Conservation (phyloP, 2,329 filamentous ascomycete genomes). For the Hymenotorrendiella dingleyae region DNA sequence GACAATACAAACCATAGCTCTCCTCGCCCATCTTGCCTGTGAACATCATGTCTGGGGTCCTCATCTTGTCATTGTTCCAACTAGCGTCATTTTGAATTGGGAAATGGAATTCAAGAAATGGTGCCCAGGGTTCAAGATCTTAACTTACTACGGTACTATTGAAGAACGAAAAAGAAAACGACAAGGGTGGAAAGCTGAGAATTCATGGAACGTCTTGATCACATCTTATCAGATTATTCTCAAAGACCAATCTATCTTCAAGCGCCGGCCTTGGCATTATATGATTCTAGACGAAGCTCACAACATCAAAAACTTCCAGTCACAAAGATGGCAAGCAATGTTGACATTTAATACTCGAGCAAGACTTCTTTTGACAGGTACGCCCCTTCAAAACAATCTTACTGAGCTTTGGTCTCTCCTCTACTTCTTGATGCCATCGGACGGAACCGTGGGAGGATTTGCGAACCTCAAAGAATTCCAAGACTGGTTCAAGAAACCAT, state of each 20-base stretch:
- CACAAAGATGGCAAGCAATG: conserved; percentile 91
- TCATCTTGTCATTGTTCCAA: conserved; percentile 92
- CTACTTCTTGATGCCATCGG: conserved; percentile 93
- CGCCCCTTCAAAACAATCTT: conserved; percentile 92
- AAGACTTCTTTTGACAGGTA: conserved; percentile 83
- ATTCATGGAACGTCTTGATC: conserved; percentile 94
- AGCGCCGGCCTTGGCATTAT: conserved; percentile 90
- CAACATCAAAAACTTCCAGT: conserved; percentile 99
- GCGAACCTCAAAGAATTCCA: conserved; percentile 94
- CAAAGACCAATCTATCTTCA: conserved; percentile 90
- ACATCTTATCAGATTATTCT: conserved; percentile 96
- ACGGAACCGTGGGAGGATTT: conserved; percentile 71
- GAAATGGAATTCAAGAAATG: conserved; percentile 99
- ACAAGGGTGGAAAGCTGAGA: conserved; percentile 87
- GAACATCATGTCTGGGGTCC: conserved; percentile 91
- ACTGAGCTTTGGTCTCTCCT: conserved; percentile 95
- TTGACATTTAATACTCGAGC: conserved; percentile 89
- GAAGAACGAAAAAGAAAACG: conserved; percentile 90
- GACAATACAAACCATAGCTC: conserved; percentile 94
- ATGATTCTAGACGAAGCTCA: conserved; percentile 98
- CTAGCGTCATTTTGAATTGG: conserved; percentile 98
- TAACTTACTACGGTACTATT: conserved; percentile 92
- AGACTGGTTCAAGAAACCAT: conserved; percentile 90
- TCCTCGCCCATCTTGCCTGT: conserved; percentile 87
- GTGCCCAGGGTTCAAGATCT: conserved; percentile 94